These are phyloP conservation scores for Stagonosporopsis rhizophila DNA, from an alignment of 2,329 filamentous ascomycete species.

Conservation along the genomic window DNA sequence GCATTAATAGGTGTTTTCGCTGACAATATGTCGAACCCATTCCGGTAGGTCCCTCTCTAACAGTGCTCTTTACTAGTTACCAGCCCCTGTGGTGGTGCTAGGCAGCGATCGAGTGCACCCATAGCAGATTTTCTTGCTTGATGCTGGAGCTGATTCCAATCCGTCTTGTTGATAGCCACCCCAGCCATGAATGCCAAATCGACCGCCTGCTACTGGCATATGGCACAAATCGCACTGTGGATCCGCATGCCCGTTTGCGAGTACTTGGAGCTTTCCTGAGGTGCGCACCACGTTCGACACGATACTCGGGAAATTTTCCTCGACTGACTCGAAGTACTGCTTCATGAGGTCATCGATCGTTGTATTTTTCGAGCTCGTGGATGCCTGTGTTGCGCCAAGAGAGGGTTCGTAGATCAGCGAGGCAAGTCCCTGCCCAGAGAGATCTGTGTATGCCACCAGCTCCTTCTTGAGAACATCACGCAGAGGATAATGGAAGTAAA, in stretches of 20 bases:
- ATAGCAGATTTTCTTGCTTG: conserved; percentile 65
- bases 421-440: conserved; percentile 61
- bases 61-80: neutral
- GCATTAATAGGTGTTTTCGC: too few species aligned
- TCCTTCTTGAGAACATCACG: conserved; percentile 87
- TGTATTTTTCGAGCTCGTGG: conserved; percentile 73
- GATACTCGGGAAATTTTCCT: conserved; percentile 85
- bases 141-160: conserved; percentile 31
- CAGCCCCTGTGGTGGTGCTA: neutral
- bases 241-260: conserved; percentile 38
- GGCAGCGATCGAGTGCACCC: conserved; percentile 71
- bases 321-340: conserved; percentile 86
- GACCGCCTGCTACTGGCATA: conserved; percentile 68
- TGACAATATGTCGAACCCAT: too few species aligned
- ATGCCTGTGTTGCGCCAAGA: conserved; percentile 38
- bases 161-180: conserved; percentile 63
- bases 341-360: conserved; percentile 92
- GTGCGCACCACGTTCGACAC: conserved; percentile 96
- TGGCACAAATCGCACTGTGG: conserved; percentile 71
- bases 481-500: conserved; percentile 77
- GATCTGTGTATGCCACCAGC: conserved; percentile 69
- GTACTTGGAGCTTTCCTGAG: conserved; percentile 75
- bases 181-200: conserved; percentile 68
- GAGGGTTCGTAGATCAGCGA: conserved; percentile 44
- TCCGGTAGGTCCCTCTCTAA: too few species aligned